Percentiles rank a stretch among this genome's conserved stretches.
phyloP scores from a whole-genome alignment of 179 eudicot species.

The Nepenthes alata region DNA sequence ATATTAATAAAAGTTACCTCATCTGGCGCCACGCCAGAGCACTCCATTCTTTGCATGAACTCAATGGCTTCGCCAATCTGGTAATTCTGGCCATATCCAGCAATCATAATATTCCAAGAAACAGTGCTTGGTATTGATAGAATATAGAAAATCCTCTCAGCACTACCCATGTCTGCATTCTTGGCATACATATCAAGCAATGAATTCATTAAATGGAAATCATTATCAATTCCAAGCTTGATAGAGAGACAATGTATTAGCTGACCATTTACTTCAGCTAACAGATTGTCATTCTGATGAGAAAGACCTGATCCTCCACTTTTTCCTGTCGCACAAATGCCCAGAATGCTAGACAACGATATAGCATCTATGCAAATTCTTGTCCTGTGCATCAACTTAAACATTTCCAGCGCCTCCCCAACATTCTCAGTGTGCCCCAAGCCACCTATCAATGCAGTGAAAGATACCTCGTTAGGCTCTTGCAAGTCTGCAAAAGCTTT shows the following conservation, averaged over 20 bases:
- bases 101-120: slow-evolving; percentile 80
- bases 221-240: slow-evolving; percentile 50
- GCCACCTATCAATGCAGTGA: slow-evolving; percentile 61
- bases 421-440: slow-evolving; percentile 36
- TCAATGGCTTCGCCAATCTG: slow-evolving; percentile 37
- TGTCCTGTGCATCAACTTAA: slow-evolving; percentile 35
- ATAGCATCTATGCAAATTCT: slow-evolving; percentile 42
- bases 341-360: slow-evolving; percentile 52
- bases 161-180: slow-evolving; percentile 46
- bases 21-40: slow-evolving; percentile 51
- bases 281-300: slow-evolving; percentile 16
- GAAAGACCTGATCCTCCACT: slow-evolving; percentile 8
- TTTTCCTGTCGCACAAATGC: slow-evolving; percentile 34
- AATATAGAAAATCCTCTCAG: slow-evolving; percentile 34
- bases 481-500: slow-evolving; percentile 36
- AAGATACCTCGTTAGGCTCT: slow-evolving; percentile 66
- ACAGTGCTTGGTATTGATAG: slow-evolving; percentile 34
- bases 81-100: slow-evolving; percentile 42
- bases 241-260: slow-evolving; percentile 34
- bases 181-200: slow-evolving; percentile 66
- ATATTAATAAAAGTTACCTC: slow-evolving; percentile 51
- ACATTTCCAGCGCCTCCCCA: slow-evolving; percentile 48
- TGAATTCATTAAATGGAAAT: slow-evolving; percentile 51
- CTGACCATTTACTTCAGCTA: slow-evolving; percentile 23
- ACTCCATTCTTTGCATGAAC: slow-evolving; percentile 41